Base-by-base conservation (phyloP, 2,329 filamentous ascomycete genomes). In the Sporothrix dimorphospora region DNA sequence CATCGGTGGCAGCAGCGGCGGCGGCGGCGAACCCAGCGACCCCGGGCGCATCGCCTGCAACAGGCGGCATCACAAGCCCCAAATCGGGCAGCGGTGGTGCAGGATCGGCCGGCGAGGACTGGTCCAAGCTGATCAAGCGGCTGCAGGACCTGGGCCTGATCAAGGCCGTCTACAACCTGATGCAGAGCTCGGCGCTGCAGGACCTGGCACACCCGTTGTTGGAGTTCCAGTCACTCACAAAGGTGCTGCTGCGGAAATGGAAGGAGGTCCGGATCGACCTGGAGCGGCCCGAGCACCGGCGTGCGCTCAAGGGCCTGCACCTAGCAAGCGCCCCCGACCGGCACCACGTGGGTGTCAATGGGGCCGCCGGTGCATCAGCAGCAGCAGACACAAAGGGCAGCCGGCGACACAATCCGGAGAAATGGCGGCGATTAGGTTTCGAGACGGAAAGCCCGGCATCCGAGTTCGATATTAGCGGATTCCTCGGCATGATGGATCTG, bases 401-500 rank as follows among this genome's bases (percentile, higher is more conserved):
- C 78, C 88, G 88, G 78, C 89, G 88, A 77, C 93, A 97, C 77
- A 93, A 94, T 77, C 92, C 94, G 0, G 91, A 97, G 78, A 98
- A 98, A 80, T 99, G 96, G 96, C 88, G 94, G 77, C 87, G 94
- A 70, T 81, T 99, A 55, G 96, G 96, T 2, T 99, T 99, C 78
- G 92, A 96, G 80, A 91, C 92, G 0, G 96, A 99, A 81, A 94
- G 89, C 76, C 96, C 96, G 3, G 91, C 91, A 0, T 87, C 87
- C 77, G 96, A 99, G 77, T 98, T 99, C 78, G 90, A 94, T 24
- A 85, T 89, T 51, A 92, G 92, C 38, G 96, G 96, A 0, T 98
- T 94, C 79, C 82, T 99, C 70, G 96, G 96, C 38, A 93, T 99
- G 89, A 98, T 99, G 94, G 96, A 99, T 80, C 82, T 99, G 78